A percentile compares a stretch with the other conserved stretches of the same genome.
These are phyloP conservation scores for Chalciporus sphaerocephalus DNA, from an alignment of 768 basidiomycete genomes.

Conservation along the genomic window DNA sequence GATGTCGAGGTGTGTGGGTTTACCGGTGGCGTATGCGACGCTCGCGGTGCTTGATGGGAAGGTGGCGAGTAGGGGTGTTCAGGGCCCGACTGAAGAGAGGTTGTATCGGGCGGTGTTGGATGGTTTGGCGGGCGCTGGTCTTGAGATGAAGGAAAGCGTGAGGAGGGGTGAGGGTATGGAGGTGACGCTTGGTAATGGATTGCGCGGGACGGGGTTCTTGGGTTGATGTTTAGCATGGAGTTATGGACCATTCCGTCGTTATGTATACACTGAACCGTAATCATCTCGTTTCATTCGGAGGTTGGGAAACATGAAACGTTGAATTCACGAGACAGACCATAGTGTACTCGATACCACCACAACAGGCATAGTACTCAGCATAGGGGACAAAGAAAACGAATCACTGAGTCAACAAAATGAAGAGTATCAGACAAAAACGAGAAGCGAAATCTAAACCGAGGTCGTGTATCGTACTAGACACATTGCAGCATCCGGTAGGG, in stretches of 20 bases:
- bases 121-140: conserved; percentile 48
- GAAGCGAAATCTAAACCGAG: not conserved
- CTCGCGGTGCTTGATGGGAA: conserved; percentile 64
- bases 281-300: too few relatives aligned
- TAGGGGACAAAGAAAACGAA: too few relatives aligned
- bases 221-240: not conserved
- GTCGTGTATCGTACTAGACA: not conserved
- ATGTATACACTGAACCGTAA: not conserved
- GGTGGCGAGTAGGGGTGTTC: conserved; percentile 53
- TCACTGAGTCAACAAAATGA: too few relatives aligned
- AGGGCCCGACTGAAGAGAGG: conserved; percentile 56
- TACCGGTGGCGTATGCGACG: conserved; percentile 84
- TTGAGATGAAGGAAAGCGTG: conserved; percentile 39
- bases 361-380: conserved; percentile 8
- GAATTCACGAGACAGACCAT: conserved; percentile 3
- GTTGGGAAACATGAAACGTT: not conserved
- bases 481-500: not conserved
- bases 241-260: not conserved
- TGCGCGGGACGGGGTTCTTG: conserved; percentile 8
- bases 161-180: conserved; percentile 45
- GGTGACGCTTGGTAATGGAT: conserved; percentile 28
- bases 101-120: conserved; percentile 62
- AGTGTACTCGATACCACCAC: conserved; percentile 15
- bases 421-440: not conserved
- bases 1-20: conserved; percentile 88